phyloP scores from a whole-genome alignment of 441 rosid species.

The Bocquillonia castaneifolia region DNA sequence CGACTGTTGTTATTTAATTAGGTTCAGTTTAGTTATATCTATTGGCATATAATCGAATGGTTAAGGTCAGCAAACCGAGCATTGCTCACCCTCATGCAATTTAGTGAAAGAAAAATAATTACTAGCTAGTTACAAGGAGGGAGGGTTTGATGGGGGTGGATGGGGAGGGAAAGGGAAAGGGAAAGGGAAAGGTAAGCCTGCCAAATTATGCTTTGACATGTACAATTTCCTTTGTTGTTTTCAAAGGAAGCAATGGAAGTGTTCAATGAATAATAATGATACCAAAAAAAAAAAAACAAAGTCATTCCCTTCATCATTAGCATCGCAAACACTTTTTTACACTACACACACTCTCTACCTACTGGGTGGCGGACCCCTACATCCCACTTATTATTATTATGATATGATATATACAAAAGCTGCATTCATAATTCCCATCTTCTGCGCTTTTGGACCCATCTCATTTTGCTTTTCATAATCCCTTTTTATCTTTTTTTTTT shows the following conservation, averaged over 20 bases:
- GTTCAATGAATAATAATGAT: constrained; percentile 42
- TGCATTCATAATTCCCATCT: constrained; percentile 23
- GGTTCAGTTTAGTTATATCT: too few relatives aligned
- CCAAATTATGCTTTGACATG: neutral
- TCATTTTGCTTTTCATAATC: constrained; percentile 12
- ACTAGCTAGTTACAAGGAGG: too few relatives aligned
- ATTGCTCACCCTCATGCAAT: too few relatives aligned
- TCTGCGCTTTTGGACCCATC: constrained; percentile 25
- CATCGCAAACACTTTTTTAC: constrained; percentile 15
- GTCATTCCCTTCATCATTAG: constrained; percentile 30
- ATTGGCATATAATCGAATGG: too few relatives aligned
- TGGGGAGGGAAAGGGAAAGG: neutral
- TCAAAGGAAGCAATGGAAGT: constrained; percentile 19
- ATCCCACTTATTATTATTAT: constrained; percentile 14
- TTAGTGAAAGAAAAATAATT: too few relatives aligned
- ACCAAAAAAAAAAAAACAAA: constrained; percentile 5
- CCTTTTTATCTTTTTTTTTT: neutral
- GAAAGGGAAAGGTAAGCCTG: constrained; percentile 24
- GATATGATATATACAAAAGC: constrained; percentile 28
- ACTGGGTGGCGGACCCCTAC: constrained; percentile 35
- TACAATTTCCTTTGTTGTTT: neutral
- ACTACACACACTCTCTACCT: neutral
- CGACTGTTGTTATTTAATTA: too few relatives aligned
- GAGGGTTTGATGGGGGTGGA: too few relatives aligned
- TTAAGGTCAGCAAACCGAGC: too few relatives aligned